These are phyloP conservation scores for Curvularia hawaiiensis DNA, from an alignment of 2,329 filamentous ascomycete genomes.

Conservation along the genomic window DNA sequence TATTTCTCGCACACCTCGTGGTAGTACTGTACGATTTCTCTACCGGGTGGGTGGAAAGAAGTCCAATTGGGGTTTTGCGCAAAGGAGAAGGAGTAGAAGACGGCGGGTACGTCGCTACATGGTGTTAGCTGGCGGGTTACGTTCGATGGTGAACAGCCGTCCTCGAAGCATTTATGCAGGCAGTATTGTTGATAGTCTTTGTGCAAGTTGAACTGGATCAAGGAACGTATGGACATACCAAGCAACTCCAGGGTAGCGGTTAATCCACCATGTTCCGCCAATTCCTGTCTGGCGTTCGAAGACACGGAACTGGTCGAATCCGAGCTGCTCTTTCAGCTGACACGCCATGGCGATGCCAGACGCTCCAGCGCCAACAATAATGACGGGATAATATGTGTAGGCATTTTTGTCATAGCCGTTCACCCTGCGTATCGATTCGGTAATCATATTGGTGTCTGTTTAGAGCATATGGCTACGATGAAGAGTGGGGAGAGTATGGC, in stretches of 20 bases:
- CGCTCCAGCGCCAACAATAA: conserved; percentile 66
- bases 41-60: conserved; percentile 54
- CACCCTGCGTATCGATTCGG: conserved; percentile 44
- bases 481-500: background rate
- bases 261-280: conserved; percentile 69
- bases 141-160: background rate
- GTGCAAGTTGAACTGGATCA: background rate
- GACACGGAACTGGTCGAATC: conserved; percentile 63
- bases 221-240: conserved; percentile 26
- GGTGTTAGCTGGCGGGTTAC: conserved; percentile 16
- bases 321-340: conserved; percentile 62
- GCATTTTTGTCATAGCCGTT: conserved; percentile 47
- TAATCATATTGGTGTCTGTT: conserved; percentile 29
- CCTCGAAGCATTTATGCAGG: background rate
- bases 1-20: conserved; percentile 59
- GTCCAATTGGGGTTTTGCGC: conserved; percentile 59
- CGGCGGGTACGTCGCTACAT: conserved; percentile 54
- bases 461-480: background rate
- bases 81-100: conserved; percentile 64
- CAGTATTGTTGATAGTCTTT: background rate
- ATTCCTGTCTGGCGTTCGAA: conserved; percentile 64
- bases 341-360: conserved; percentile 67
- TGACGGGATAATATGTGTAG: conserved; percentile 54
- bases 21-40: conserved; percentile 59
- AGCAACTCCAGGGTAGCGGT: conserved; percentile 59